Evolutionary conservation across 1,284 basidiomycete species (phyloP), one percentile per base, ranked within the genome.

Genomic region (Ceratobasidium sp.): DNA sequence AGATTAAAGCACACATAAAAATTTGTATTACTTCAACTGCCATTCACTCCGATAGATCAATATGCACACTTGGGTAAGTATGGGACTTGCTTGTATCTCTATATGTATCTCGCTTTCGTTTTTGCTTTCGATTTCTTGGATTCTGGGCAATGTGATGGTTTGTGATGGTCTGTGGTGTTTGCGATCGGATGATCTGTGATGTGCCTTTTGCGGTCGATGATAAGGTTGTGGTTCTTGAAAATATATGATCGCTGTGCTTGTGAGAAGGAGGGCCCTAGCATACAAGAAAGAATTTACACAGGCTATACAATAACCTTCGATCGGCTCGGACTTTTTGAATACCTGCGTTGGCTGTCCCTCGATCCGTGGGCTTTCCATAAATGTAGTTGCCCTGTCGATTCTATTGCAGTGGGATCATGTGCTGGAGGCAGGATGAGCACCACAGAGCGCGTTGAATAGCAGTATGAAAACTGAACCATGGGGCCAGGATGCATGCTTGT

Each of bases 61-160:
- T 40, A 63, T 15, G 26, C 13, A 7, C 13, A 5, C 23, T 33
- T 42, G 12, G 61, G 61, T 63, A 42, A 13, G 61, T 42, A 63
- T 42, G 20, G 61, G 61, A 63, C 61, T 13, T 63, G 39, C 61
- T 13, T 63, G 39, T 63, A 42, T 42, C 12, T 42, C 39, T 63
- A 63, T 63, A 7, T n/a, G 20, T 61, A 61, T 61, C 28, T 61
- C 13, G 26, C 58, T 15, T 63, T 63, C 20, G 28, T 60, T 33
- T 39, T 63, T 63, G 61, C 61, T 18, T 63, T 63, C 39, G 58
- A 20, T 63, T 63, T 42, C 33, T 63, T 20, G 51, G 51, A 20
- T 53, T 53, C 51, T 53, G 20, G 18, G 51, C 2, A 20, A n/a
- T 53, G 51, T 53, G 51, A 53, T 53, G 20, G 6, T 18, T n/a